Conservation (phyloP, 805 yeast species). For the Lipomyces anomalus region DNA sequence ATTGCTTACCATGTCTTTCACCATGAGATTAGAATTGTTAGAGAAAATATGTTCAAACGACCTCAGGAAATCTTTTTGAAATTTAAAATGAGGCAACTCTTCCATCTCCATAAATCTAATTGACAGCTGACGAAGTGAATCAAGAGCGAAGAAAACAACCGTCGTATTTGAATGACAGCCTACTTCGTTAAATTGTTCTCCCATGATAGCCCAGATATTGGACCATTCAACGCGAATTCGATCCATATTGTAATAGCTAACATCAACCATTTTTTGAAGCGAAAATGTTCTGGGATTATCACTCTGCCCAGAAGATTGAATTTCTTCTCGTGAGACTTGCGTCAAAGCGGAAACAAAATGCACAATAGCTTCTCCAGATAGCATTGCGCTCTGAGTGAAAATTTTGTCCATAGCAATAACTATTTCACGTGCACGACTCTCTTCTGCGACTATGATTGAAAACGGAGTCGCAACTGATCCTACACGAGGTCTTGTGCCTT, state of each 20-base stretch:
- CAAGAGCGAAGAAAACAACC: conserved; percentile 85
- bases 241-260: conserved; percentile 94
- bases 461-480: conserved; percentile 10
- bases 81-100: conserved; percentile 90
- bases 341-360: conserved; percentile 83
- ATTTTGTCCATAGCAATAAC: conserved; percentile 66
- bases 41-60: conserved; percentile 79
- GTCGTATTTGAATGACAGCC: conserved; percentile 73
- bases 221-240: conserved; percentile 97
- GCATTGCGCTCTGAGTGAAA: conserved; percentile 71
- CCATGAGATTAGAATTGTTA: conserved; percentile 61
- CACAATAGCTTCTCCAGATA: conserved; percentile 78
- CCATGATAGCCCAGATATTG: conserved; percentile 90
- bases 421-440: conserved; percentile 33
- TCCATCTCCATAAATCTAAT: conserved; percentile 90
- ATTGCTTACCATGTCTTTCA: conserved; percentile 86
- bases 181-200: conserved; percentile 76
- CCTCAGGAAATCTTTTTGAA: conserved; percentile 86
- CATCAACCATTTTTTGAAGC: conserved; percentile 91
- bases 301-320: conserved; percentile 77
- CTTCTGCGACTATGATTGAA: conserved; percentile 32
- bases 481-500: conserved; percentile 4
- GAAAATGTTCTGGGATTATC: conserved; percentile 86
- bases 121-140: conserved; percentile 86
- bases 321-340: conserved; percentile 83